Base-by-base conservation (phyloP, 768 basidiomycete species). In the Pisolithus albus region DNA sequence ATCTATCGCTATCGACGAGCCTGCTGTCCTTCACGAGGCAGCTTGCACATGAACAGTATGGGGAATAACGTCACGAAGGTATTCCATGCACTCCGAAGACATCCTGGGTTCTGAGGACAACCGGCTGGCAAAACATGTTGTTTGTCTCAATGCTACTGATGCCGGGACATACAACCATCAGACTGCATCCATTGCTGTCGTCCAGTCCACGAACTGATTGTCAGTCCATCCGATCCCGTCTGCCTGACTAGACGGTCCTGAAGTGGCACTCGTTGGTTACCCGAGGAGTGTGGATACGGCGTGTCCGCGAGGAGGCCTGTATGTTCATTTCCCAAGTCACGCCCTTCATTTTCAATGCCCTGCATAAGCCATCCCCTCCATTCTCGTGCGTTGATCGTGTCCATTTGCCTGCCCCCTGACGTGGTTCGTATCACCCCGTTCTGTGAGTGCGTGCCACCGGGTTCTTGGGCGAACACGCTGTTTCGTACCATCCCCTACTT, bases 381-480 rank as follows among this genome's bases (percentile, higher is more conserved):
- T 42, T 49, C 23, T 41, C 28, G 28, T 49, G 49, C 11, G 24
- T 24, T 15, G 39, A 41, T 41, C 39, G 24, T 19, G 26, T 47
- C 32, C 46, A 32, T 19, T 41, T 49, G 8, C 10, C 23, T 10
- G 10, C n/a, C 39, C 37, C 49, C 49, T 49, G 40, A 42, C 49
- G 38, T 38, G 46, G 16, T 47, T 23, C 28, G 28, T 41, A 36
- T 28, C 18, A 3, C 39, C 24, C 43, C 21, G 15, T 30, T n/a
- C n/a, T 19, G 40, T 37, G 16, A 21, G 10, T 49, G 49, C 49
- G 30, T 40, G 23, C 49, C 40, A 39, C 51, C 52, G 46, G 47
- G 38, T 46, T 51, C 62, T 48, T 57, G 37, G 40, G 37, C 46
- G 47, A 57, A 57, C 52, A 55, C 55, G 51, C 56, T 43, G 45